Evolutionary conservation across 2,329 filamentous ascomycete species (phyloP).

Genomic region (Diplodia scrobiculata): DNA sequence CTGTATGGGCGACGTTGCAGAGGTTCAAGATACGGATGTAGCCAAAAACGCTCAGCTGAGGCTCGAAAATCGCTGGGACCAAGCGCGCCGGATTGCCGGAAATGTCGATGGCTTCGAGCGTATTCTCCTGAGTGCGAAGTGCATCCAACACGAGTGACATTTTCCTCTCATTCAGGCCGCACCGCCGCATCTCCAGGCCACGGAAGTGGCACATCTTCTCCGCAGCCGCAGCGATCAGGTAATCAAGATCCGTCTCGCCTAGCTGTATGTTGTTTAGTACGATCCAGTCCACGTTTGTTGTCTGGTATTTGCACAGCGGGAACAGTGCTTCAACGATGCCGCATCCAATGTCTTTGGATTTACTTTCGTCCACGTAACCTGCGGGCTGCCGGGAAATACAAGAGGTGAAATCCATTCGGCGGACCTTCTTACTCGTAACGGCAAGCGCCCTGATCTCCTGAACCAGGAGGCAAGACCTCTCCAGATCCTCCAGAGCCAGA

Average conservation of each 20-base stretch:
- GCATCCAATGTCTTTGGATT: constrained; percentile 63
- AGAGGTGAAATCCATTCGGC: constrained; percentile 66
- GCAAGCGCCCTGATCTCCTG: constrained; percentile 70
- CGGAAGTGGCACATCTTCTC: constrained; percentile 66
- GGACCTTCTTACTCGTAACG: constrained; percentile 64
- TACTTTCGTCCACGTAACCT: constrained; percentile 47
- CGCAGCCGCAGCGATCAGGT: constrained; percentile 67
- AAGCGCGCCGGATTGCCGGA: constrained; percentile 68
- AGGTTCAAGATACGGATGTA: constrained; percentile 67
- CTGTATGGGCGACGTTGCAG: constrained; percentile 65
- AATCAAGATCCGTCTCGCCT: constrained; percentile 70
- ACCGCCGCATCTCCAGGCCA: constrained; percentile 67
- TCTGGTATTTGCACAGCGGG: constrained; percentile 65
- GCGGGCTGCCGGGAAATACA: constrained; percentile 60
- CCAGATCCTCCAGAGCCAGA: constrained; percentile 57
- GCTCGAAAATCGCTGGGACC: constrained; percentile 65
- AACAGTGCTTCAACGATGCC: constrained; percentile 70
- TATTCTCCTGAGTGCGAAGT: constrained; percentile 65
- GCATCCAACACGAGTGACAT: constrained; percentile 65
- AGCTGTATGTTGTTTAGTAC: constrained; percentile 68
- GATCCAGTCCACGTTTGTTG: constrained; percentile 72
- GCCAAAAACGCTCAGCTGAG: constrained; percentile 66
- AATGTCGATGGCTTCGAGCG: constrained; percentile 67
- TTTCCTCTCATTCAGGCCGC: constrained; percentile 61
- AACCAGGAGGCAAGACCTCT: constrained; percentile 61